These are phyloP conservation scores for Butyriboletus loyo DNA, from an alignment of 768 basidiomycete species.

Conservation along the genomic window DNA sequence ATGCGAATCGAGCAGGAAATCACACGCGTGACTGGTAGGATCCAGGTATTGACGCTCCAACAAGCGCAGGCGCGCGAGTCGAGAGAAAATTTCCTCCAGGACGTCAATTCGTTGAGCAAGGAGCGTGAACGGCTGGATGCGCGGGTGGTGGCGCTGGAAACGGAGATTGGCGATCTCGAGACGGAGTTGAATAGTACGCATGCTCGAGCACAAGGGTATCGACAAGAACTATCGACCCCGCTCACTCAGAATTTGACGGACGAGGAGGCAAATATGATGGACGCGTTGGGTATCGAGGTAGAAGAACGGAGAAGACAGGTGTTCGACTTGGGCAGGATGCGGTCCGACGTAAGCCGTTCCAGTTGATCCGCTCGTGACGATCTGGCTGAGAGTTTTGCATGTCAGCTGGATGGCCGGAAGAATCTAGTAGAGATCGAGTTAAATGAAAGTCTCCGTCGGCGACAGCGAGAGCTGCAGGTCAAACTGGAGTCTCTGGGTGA, in stretches of 20 bases:
- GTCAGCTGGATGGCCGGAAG: slow-evolving; percentile 62
- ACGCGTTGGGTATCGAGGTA: slow-evolving; percentile 67
- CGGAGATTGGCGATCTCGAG: slow-evolving; percentile 66
- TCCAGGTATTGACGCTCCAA: slow-evolving; percentile 67
- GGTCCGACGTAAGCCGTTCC: slow-evolving; percentile 58
- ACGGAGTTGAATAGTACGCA: slow-evolving; percentile 62
- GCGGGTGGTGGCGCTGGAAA: slow-evolving; percentile 61
- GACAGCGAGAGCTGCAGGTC: slow-evolving; percentile 70
- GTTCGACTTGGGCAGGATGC: slow-evolving; percentile 61
- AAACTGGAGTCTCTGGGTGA: slow-evolving; percentile 78
- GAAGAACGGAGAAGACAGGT: slow-evolving; percentile 71
- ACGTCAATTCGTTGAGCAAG: slow-evolving; percentile 53
- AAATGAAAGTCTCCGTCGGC: slow-evolving; percentile 80
- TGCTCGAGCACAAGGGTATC: slow-evolving; percentile 61
- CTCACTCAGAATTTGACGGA: slow-evolving; percentile 70
- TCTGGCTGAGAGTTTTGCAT: not conserved
- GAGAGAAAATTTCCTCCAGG: slow-evolving; percentile 63
- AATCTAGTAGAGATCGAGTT: slow-evolving; percentile 89
- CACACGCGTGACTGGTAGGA: slow-evolving; percentile 66
- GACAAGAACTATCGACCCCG: slow-evolving; percentile 67
- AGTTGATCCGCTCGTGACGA: not conserved
- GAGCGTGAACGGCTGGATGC: slow-evolving; percentile 71
- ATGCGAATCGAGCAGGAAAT: slow-evolving; percentile 81
- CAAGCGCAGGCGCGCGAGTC: slow-evolving; percentile 67
- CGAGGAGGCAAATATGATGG: slow-evolving; percentile 69